These are phyloP conservation scores for Byssochlamys sp. DNA, from an alignment of 2,329 filamentous ascomycete species.

Conservation along the genomic window DNA sequence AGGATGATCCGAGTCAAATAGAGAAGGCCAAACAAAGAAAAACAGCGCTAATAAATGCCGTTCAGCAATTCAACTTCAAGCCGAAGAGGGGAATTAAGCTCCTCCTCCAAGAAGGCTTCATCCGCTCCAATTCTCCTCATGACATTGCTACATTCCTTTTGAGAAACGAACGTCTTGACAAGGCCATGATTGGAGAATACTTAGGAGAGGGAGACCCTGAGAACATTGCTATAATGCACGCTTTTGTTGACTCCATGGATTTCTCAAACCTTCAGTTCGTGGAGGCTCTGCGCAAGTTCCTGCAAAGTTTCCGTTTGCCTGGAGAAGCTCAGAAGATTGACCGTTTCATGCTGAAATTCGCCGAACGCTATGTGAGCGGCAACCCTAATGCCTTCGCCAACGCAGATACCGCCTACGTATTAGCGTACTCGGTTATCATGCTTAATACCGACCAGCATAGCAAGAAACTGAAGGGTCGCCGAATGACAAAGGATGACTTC, in stretches of 20 bases:
- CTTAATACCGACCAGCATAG: slow-evolving; percentile 95
- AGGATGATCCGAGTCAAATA: slow-evolving; percentile 88
- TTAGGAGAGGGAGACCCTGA: slow-evolving; percentile 85
- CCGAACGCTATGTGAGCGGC: slow-evolving; percentile 84
- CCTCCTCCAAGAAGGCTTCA: slow-evolving; percentile 76
- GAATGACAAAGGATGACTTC: slow-evolving; percentile 95
- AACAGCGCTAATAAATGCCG: slow-evolving; percentile 78
- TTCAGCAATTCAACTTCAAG: slow-evolving; percentile 94
- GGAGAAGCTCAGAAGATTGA: slow-evolving; percentile 98
- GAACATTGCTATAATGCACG: slow-evolving; percentile 96
- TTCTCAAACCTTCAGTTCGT: slow-evolving; percentile 87
- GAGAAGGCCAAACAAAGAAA: slow-evolving; percentile 91
- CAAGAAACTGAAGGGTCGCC: slow-evolving; percentile 64
- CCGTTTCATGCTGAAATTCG: slow-evolving; percentile 98
- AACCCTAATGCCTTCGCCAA: slow-evolving; percentile 98
- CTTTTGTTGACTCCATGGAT: slow-evolving; percentile 91
- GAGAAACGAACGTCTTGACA: slow-evolving; percentile 74
- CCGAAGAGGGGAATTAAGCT: slow-evolving; percentile 86
- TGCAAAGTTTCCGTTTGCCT: slow-evolving; percentile 88
- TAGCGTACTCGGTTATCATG: slow-evolving; percentile 93
- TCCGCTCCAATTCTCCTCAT: slow-evolving; percentile 63
- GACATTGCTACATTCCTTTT: slow-evolving; percentile 80
- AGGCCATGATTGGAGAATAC: slow-evolving; percentile 85
- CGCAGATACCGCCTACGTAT: slow-evolving; percentile 90
- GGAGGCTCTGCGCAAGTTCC: slow-evolving; percentile 77